Evolutionary conservation across 176 grass and related monocot genomes (phyloP).

Genomic region (Calamus simplicifolius): DNA sequence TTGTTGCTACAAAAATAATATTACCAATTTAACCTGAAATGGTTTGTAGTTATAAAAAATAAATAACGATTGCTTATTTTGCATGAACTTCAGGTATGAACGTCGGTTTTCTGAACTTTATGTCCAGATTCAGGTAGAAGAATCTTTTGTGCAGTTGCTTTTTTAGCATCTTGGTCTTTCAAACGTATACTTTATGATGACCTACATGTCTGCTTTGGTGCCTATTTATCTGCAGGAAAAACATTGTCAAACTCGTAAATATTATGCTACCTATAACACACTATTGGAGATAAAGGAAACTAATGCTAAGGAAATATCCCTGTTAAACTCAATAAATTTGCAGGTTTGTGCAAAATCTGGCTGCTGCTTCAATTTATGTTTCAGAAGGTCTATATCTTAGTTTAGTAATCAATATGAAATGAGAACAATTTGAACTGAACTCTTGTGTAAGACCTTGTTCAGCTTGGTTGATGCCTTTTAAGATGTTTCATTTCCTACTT

Average conservation of each 20-base stretch:
- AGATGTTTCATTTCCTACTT: too few relatives aligned
- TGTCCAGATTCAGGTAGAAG: conserved; percentile 9
- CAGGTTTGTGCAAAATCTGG: conserved; percentile 7
- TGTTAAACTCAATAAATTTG: conserved; percentile 18
- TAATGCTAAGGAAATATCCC: conserved; percentile 20
- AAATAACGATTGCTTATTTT: neutral
- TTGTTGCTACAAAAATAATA: neutral
- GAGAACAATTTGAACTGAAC: too few relatives aligned
- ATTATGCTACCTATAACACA: conserved; percentile 16
- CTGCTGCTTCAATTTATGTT: neutral
- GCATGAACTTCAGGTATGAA: conserved; percentile 14
- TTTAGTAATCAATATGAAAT: too few relatives aligned
- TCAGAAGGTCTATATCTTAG: too few relatives aligned
- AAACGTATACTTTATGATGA: neutral
- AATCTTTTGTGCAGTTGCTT: neutral
- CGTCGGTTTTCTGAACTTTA: conserved; percentile 18
- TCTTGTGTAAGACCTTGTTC: too few relatives aligned
- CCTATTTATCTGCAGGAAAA: conserved; percentile 3
- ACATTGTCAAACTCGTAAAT: conserved; percentile 8
- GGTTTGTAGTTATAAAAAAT: neutral
- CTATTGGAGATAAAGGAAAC: conserved; percentile 21
- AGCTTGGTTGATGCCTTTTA: too few relatives aligned
- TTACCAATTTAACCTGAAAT: neutral
- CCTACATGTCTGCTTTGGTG: neutral
- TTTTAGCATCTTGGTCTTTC: too few relatives aligned